Percentiles rank a stretch among this genome's conserved stretches.
Evolutionary conservation across 1,284 basidiomycete species (phyloP).

Genomic region (Retiboletus fuscus): DNA sequence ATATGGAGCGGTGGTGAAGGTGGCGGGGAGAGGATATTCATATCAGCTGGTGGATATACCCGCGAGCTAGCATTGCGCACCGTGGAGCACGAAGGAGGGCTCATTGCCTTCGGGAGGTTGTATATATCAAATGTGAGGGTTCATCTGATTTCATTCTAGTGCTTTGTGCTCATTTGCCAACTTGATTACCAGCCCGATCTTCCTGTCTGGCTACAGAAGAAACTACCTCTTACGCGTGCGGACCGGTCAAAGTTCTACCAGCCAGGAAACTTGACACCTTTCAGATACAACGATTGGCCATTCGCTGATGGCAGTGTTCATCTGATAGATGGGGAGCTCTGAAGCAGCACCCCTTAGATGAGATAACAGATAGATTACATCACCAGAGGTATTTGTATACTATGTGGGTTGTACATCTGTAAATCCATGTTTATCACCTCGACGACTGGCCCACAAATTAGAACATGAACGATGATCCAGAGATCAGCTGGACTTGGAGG

Average conservation of each 20-base stretch:
- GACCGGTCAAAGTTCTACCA: constrained; percentile 34
- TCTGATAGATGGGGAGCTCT: neutral
- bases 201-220: constrained; percentile 44
- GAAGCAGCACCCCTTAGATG: no score
- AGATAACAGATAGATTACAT: no score
- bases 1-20: no score
- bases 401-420: no score
- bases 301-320: constrained; percentile 17
- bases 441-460: no score
- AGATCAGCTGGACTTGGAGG: no score
- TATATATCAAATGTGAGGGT: constrained; percentile 32
- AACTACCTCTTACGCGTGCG: constrained; percentile 24
- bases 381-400: no score
- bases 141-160: no score
- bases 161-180: no score
- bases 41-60: constrained; percentile 57
- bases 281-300: constrained; percentile 46
- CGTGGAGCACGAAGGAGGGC: constrained; percentile 41
- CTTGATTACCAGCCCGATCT: constrained; percentile 54
- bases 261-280: constrained; percentile 16
- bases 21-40: constrained; percentile 43
- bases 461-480: no score
- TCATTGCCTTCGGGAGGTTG: constrained; percentile 61
- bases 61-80: constrained; percentile 18
- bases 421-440: no score